phyloP scores from a whole-genome alignment of 78 protist species.

The Guillardia theta region DNA sequence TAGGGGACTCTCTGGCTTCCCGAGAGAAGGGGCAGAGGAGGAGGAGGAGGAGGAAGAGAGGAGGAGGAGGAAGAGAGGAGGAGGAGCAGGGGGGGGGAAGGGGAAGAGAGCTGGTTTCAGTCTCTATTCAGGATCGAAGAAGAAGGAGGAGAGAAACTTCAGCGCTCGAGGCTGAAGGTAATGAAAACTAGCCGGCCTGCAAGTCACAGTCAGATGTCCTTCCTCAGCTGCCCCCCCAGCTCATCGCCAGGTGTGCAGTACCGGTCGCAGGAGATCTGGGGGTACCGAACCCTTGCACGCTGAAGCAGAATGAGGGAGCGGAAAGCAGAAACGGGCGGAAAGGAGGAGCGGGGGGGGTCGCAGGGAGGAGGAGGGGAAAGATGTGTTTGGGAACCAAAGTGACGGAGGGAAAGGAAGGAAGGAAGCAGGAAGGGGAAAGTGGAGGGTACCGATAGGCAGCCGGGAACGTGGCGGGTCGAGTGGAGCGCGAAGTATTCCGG shows the following conservation, averaged over 20 bases:
- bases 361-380: too few species aligned
- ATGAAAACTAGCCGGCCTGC: background rate
- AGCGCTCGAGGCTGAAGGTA: constrained; percentile 32
- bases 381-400: too few species aligned
- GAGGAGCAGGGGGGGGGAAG: too few species aligned
- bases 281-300: background rate
- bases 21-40: too few species aligned
- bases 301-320: background rate
- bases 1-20: too few species aligned
- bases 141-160: background rate
- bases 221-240: too few species aligned
- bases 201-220: background rate
- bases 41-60: too few species aligned
- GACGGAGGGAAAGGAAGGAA: too few species aligned
- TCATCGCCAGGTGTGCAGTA: too few species aligned
- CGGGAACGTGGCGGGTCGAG: background rate
- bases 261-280: too few species aligned
- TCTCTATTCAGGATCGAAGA: background rate
- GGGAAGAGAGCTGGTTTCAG: too few species aligned
- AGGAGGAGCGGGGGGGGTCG: background rate
- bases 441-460: background rate
- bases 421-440: background rate
- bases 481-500: constrained; percentile 23
- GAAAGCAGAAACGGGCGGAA: background rate
- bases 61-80: too few species aligned